Base-by-base conservation (phyloP, 2,329 filamentous ascomycete species). In the Colletotrichum cuscutae region DNA sequence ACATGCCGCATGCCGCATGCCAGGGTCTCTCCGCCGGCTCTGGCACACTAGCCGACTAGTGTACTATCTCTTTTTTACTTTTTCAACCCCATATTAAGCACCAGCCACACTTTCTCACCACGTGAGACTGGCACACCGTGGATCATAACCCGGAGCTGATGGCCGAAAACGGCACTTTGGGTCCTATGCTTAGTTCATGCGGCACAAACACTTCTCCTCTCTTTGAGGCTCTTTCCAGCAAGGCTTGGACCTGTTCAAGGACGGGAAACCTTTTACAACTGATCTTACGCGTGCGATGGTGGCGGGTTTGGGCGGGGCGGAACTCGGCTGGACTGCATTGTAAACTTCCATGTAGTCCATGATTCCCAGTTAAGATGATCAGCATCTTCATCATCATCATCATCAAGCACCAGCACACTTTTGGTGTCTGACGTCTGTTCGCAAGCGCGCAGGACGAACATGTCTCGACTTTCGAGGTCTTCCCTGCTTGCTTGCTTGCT, bases 171-270 rank as follows among this genome's bases (percentile, higher is more conserved):
- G 57, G 63, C 58, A 35, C 28, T 15, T 6, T 57, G 35, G 62
- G 57, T 53, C 52, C 68, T 52, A 49, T 63, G 65, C 52, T 57
- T 58, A 42, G 52, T 72, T 68, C 65, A 72, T 68, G 64, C 58
- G 56, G 22, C 52, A 46, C 30, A 56, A 30, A 42, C 3, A 12
- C 32, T n/a, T 30, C 37, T 58, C 49, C 37, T 53, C 52, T 53
- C 42, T 65, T 52, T 60, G 58, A 72, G 65, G 65, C 58, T 72
- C 65, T 64, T 72, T 72, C 30, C 12, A 68, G 53, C 69, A 63
- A 68, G 65, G 68, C 53, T 58, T 59, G 59, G 59, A 62, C 69
- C 24, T 35, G 58, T 42, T 53, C 49, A 58, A 32, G 32, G 53
- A 26, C 42, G 22, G 52, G 19, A 22, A 9, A 49, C 15, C 37